Evolutionary conservation across 1,139 yeast genomes (phyloP).

Genomic region (Lodderomyces jiufengensis): DNA sequence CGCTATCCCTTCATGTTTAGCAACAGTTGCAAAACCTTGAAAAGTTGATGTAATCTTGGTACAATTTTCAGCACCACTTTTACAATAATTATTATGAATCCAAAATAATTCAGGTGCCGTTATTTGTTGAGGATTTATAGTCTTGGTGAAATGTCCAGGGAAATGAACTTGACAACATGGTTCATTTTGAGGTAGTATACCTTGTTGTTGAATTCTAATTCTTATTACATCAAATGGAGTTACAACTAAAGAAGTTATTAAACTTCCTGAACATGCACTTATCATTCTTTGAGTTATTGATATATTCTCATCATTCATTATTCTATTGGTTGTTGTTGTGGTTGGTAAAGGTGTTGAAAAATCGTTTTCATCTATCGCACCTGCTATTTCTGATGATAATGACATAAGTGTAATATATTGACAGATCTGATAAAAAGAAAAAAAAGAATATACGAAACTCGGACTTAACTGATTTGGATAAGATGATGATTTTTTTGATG

Average conservation of each 20-base stretch:
- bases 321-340: constrained; percentile 1
- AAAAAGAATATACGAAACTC: neutral
- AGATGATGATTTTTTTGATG: too few species aligned
- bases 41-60: constrained; percentile 53
- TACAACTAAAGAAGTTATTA: constrained; percentile 79
- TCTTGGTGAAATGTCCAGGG: constrained; percentile 8
- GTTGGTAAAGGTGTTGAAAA: constrained; percentile 1
- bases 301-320: constrained; percentile 23
- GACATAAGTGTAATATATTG: constrained; percentile 28
- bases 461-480: too few species aligned
- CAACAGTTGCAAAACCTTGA: constrained; percentile 68
- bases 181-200: constrained; percentile 42
- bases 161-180: constrained; percentile 27
- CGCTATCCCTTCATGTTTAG: constrained; percentile 64
- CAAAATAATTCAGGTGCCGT: constrained; percentile 34
- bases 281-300: constrained; percentile 68
- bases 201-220: constrained; percentile 88
- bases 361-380: constrained; percentile 31
- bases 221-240: constrained; percentile 95
- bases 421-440: too few species aligned
- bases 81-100: constrained; percentile 38
- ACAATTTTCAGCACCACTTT: constrained; percentile 27
- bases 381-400: constrained; percentile 38
- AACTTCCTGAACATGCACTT: constrained; percentile 88
- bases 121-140: neutral